Conservation (phyloP, 2,329 filamentous ascomycete genomes). For the Aspergillus sp. region DNA sequence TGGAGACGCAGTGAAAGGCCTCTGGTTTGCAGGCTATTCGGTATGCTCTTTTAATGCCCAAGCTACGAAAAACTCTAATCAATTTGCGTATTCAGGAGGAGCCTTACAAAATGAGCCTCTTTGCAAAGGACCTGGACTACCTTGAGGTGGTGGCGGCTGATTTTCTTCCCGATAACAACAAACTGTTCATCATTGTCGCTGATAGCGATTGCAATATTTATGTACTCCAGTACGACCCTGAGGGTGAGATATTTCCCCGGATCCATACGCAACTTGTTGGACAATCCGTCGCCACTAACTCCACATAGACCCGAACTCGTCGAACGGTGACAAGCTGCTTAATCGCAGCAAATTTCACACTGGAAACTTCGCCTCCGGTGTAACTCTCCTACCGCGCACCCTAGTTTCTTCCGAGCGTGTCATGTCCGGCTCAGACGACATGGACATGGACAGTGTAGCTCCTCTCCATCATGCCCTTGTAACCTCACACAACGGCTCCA, state of each 20-base stretch:
- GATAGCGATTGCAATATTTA: slow-evolving; percentile 86
- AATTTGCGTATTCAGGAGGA: slow-evolving; percentile 62
- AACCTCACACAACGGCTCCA: slow-evolving; percentile 71
- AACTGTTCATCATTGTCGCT: slow-evolving; percentile 77
- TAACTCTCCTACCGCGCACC: slow-evolving; percentile 72
- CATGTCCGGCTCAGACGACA: slow-evolving; percentile 36
- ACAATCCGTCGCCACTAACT: background rate
- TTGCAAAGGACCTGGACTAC: slow-evolving; percentile 79
- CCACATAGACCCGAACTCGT: slow-evolving; percentile 77
- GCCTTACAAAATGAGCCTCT: slow-evolving; percentile 90
- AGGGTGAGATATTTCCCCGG: slow-evolving; percentile 61
- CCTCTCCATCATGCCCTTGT: slow-evolving; percentile 62
- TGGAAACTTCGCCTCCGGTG: slow-evolving; percentile 73
- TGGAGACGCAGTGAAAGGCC: slow-evolving; percentile 85
- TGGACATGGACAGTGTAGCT: slow-evolving; percentile 37
- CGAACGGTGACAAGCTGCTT: slow-evolving; percentile 83
- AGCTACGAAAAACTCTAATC: background rate
- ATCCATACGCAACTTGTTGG: background rate
- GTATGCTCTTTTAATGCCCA: slow-evolving; percentile 37
- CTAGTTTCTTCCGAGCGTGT: slow-evolving; percentile 46
- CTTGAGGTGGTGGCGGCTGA: slow-evolving; percentile 80
- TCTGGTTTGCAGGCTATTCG: slow-evolving; percentile 95
- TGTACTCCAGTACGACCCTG: slow-evolving; percentile 89
- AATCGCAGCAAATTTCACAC: slow-evolving; percentile 86
- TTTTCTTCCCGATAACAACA: slow-evolving; percentile 81